Evolutionary conservation across 805 yeast species (phyloP).

Genomic region (Wickerhamiella azyma): DNA sequence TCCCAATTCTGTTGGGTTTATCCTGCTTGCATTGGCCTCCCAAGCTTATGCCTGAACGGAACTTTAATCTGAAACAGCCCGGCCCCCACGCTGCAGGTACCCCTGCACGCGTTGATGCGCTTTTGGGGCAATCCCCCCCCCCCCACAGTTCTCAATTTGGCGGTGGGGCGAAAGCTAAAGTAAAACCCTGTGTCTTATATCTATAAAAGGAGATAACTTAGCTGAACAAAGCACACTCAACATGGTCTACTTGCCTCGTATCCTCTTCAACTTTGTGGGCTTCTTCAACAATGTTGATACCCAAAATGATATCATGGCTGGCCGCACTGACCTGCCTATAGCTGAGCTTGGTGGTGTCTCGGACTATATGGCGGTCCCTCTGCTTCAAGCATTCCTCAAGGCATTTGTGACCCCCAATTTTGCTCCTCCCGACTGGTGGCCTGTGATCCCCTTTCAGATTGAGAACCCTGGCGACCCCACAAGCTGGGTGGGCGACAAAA

Average conservation of each 20-base stretch:
- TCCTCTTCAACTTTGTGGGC: neutral
- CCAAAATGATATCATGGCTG: neutral
- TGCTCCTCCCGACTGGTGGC: conserved; percentile 5
- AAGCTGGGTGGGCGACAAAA: conserved; percentile 6
- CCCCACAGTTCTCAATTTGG: no score
- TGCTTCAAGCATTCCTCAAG: conserved; percentile 25
- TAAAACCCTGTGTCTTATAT: no score
- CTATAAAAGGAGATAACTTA: neutral
- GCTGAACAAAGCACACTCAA: no score
- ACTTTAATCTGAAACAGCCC: neutral
- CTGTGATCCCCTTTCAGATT: conserved; percentile 1
- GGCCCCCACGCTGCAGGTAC: neutral
- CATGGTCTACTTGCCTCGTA: conserved; percentile 1
- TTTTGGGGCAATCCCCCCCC: no score
- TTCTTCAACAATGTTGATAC: neutral
- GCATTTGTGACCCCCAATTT: conserved; percentile 15
- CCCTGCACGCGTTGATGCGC: no score
- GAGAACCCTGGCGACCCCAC: conserved; percentile 6
- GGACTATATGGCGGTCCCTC: conserved; percentile 10
- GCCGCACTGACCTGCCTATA: neutral
- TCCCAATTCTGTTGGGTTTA: no score
- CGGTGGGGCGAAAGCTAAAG: no score
- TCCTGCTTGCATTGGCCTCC: no score
- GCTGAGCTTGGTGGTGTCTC: conserved; percentile 1
- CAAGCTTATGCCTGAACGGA: no score